phyloP scores from a whole-genome alignment of 1,139 yeast species.

The Geotrichum citri-aurantii region DNA sequence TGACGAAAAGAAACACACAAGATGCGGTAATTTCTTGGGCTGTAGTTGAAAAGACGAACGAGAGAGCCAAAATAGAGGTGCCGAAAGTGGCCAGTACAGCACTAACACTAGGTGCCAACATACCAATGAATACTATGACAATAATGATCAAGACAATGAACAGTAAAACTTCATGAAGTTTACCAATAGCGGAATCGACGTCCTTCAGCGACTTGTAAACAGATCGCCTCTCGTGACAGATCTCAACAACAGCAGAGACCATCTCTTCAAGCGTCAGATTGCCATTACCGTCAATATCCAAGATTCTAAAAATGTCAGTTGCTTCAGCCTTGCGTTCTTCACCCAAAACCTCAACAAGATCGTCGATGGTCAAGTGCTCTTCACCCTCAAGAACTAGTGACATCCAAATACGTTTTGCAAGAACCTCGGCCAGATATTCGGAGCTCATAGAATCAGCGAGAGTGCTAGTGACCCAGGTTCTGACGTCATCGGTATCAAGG shows the following conservation, averaged over 20 bases:
- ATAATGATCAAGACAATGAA: conserved; percentile 35
- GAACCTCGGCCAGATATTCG: conserved; percentile 30
- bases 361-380: conserved; percentile 34
- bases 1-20: conserved; percentile 40
- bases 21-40: conserved; percentile 40
- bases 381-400: conserved; percentile 40
- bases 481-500: conserved; percentile 12
- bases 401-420: conserved; percentile 41
- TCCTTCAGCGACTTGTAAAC: conserved; percentile 38
- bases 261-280: conserved; percentile 39
- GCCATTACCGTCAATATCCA: conserved; percentile 38
- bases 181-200: conserved; percentile 40
- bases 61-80: conserved; percentile 38
- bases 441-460: conserved; percentile 37
- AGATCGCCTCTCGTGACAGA: conserved; percentile 36
- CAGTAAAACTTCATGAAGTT: conserved; percentile 37
- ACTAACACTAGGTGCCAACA: conserved; percentile 40
- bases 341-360: conserved; percentile 38
- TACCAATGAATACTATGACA: conserved; percentile 38
- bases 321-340: conserved; percentile 32
- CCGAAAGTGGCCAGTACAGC: conserved; percentile 42
- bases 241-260: conserved; percentile 32
- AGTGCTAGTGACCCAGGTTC: conserved; percentile 26
- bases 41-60: conserved; percentile 39
- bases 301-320: conserved; percentile 33